phyloP scores from a whole-genome alignment of 2,329 filamentous ascomycete species.

The Thelonectria rubi region DNA sequence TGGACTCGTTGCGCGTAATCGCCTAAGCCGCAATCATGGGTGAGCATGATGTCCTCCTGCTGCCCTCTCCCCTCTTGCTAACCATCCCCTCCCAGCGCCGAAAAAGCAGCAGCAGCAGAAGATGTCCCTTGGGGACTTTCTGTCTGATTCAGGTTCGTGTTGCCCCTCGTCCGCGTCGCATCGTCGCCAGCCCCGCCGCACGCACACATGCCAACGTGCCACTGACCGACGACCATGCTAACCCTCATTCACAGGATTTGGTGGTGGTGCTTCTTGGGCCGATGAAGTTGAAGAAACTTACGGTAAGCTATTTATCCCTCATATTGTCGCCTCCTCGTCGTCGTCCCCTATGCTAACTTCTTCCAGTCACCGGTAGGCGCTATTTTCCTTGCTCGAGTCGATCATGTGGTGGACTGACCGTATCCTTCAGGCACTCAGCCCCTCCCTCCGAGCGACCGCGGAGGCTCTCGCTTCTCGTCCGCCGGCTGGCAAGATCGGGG shows the following conservation, averaged over 20 bases:
- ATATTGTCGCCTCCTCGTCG: constrained; percentile 10
- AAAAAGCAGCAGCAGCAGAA: constrained; percentile 95
- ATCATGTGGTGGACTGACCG: constrained; percentile 38
- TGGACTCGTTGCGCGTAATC: constrained; percentile 58
- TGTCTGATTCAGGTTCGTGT: constrained; percentile 85
- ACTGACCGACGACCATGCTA: constrained; percentile 38
- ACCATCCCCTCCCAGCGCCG: constrained; percentile 69
- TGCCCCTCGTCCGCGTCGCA: constrained; percentile 43
- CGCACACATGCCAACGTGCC: constrained; percentile 30
- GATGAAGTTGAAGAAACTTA: constrained; percentile 96
- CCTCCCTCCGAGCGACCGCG: constrained; percentile 61
- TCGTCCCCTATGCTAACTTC: constrained; percentile 42
- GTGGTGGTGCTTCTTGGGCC: constrained; percentile 83
- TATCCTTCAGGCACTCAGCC: constrained; percentile 62
- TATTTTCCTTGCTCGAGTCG: constrained; percentile 22
- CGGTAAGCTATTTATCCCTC: constrained; percentile 63
- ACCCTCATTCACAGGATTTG: constrained; percentile 53
- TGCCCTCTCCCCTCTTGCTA: constrained; percentile 14
- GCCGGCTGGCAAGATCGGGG: constrained; percentile 56
- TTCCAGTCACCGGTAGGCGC: constrained; percentile 49
- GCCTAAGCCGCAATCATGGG: constrained; percentile 68
- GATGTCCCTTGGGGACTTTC: constrained; percentile 97
- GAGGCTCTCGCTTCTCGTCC: constrained; percentile 46
- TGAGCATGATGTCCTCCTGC: constrained; percentile 48
- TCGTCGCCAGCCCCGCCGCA: constrained; percentile 41